Conservation (phyloP, 495 filamentous ascomycete genomes). For the Cercophora samala region DNA sequence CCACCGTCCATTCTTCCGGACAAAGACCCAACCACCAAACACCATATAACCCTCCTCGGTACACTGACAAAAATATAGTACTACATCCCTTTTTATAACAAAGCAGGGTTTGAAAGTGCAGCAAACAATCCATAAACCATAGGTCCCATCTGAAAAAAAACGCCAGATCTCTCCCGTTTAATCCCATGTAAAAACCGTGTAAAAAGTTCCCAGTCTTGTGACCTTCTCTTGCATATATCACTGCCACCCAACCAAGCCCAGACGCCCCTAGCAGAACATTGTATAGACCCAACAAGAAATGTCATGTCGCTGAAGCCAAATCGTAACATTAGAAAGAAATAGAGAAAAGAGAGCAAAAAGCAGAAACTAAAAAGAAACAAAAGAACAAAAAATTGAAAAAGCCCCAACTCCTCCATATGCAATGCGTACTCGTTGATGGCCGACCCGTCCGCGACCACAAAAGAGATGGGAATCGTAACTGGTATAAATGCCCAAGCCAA, state of each 20-base stretch:
- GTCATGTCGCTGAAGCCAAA: background rate
- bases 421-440: background rate
- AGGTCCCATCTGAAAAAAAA: background rate
- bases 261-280: background rate
- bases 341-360: background rate
- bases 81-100: background rate
- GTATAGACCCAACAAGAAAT: background rate
- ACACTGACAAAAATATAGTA: background rate
- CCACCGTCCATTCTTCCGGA: background rate
- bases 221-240: background rate
- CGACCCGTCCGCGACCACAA: background rate
- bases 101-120: background rate
- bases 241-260: constrained; percentile 7
- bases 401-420: background rate
- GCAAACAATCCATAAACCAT: background rate
- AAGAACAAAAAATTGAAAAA: background rate
- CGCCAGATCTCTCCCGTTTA: constrained; percentile 2
- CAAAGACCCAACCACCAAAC: background rate
- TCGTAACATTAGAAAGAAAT: constrained; percentile 8
- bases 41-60: no score
- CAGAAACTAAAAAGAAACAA: constrained; percentile 3
- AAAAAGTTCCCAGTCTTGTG: background rate
- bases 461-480: constrained; percentile 12
- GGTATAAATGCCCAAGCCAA: constrained; percentile 17
- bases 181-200: background rate